Evolutionary conservation across 1,139 yeast genomes (phyloP), one percentile per base, ranked within the genome.

Genomic region (Debaryomyces sp.): DNA sequence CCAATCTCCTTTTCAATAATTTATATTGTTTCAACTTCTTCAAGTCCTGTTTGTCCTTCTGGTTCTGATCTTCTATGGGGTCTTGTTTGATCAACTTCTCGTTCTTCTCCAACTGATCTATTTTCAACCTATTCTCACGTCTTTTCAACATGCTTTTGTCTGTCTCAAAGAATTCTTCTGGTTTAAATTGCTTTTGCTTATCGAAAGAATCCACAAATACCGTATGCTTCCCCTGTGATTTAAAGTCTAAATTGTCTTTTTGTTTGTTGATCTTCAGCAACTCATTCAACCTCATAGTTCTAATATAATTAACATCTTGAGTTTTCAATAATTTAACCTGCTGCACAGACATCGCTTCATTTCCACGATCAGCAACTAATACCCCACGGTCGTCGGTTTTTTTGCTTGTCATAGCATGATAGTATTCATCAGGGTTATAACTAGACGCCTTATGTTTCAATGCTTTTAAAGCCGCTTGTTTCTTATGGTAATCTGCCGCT

Each of bases 361-460:
- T 80, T 27, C 83, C 91, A 55, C 96, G 73, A 41, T 88, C 89
- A 2, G 85, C 70, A 8, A 88, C 67, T 45, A 87, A 63, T 12
- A 88, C 75, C 1, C 97, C 97, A 9, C 71, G 65, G 4, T 77
- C 73, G 56, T 89, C 96, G 4, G 96, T 84, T 58, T 76, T 78
- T 52, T 77, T 75, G 23, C 78, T 75, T 39, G 86, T 82, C 98
- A 94, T 94, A 18, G 90, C 94, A 80, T 90, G 96, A 68, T 91
- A 90, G 71, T 88, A 94, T 67, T 94, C 99, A 77, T 94, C 98
- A n/a, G 96, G 96, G 64, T 94, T 94, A 58, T 91, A 80, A 41
- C 78, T 78, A 41, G 77, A 73, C 1, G 89, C 96, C 65, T 90
- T 90, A 43, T 77, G 77, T 59, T 89, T 82, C 54, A 94, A 78